Base-by-base conservation (phyloP, 176 grass and related monocot genomes). In the Dendrocalamus sinicus region DNA sequence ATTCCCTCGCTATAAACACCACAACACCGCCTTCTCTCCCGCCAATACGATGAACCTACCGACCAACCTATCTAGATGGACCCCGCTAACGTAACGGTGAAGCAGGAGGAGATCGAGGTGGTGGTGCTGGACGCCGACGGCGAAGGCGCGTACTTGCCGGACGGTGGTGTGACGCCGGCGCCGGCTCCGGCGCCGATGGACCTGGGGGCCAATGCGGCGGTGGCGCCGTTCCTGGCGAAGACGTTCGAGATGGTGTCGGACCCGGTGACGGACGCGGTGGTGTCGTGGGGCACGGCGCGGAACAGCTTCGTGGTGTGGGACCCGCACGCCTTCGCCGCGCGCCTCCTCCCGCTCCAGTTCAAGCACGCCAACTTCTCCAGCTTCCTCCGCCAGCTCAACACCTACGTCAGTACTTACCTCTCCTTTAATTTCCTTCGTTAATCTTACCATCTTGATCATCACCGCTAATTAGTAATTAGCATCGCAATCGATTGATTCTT, bases 291-390 rank as follows among this genome's bases (percentile, higher is more conserved):
- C 83, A 54, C 72, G 13, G 72, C 88, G 23, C 65, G 78, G 88
- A 90, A 86, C 88, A 90, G 84, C 84, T 86, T 90, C 88, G 78
- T 90, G 72, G 83, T 90, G 20, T 90, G 88, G 83, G 88, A 90
- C 2, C 88, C 83, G 10, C 72, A 86, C 72, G 84, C 79, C 37
- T 90, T 90, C 83, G 72, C 84, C 72, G 88, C 88, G 7, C 46
- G 63, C 45, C 83, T 86, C 78, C 88, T 90, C 54, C 88, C 88
- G 13, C 83, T 51, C 55, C 83, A 85, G 83, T 90, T 90, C 84
- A 90, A 90, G 83, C 88, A 90, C 78, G 72, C 78, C 84, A 86
- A 90, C 66, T 87, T 90, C 80, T 83, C 84, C 84, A 90, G 67
- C 74, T 86, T 90, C 80, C 84, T 90, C 84, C 84, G 89, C 5